phyloP scores from a whole-genome alignment of 768 basidiomycete genomes.

The Mycena polygramma region DNA sequence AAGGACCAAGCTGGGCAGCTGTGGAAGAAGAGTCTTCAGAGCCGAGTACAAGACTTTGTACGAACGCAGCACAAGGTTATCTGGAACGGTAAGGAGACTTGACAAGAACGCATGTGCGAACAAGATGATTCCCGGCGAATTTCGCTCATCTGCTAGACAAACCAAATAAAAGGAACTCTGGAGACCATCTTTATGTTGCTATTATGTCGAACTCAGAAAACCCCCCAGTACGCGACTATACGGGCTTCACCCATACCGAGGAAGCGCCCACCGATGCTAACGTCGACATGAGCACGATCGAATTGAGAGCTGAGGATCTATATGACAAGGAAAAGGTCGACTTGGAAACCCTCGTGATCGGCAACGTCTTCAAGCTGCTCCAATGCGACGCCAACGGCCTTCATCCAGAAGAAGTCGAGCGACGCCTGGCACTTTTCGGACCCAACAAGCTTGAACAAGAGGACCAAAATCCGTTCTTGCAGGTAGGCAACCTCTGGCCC shows the following conservation, averaged over 20 bases:
- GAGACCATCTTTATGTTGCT: constrained; percentile 44
- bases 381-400: constrained; percentile 92
- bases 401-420: constrained; percentile 75
- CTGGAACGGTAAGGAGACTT: constrained; percentile 6
- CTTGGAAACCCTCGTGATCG: constrained; percentile 95
- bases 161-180: constrained; percentile 51
- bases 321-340: constrained; percentile 99
- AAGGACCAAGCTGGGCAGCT: no score
- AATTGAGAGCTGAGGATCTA: constrained; percentile 91
- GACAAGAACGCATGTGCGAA: background rate
- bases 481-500: constrained; percentile 59
- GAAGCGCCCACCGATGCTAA: constrained; percentile 80
- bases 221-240: constrained; percentile 72
- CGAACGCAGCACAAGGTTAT: background rate
- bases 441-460: constrained; percentile 95
- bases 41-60: no score
- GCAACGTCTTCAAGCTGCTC: constrained; percentile 96
- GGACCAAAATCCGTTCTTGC: constrained; percentile 92
- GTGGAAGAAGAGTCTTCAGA: no score
- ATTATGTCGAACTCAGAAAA: constrained; percentile 3
- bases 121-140: constrained; percentile 4
- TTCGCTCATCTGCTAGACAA: background rate
- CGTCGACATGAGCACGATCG: constrained; percentile 91
- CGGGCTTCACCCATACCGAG: constrained; percentile 84
- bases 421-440: constrained; percentile 94